Conservation (phyloP, 1,284 basidiomycete genomes). For the Malassezia furfur region DNA sequence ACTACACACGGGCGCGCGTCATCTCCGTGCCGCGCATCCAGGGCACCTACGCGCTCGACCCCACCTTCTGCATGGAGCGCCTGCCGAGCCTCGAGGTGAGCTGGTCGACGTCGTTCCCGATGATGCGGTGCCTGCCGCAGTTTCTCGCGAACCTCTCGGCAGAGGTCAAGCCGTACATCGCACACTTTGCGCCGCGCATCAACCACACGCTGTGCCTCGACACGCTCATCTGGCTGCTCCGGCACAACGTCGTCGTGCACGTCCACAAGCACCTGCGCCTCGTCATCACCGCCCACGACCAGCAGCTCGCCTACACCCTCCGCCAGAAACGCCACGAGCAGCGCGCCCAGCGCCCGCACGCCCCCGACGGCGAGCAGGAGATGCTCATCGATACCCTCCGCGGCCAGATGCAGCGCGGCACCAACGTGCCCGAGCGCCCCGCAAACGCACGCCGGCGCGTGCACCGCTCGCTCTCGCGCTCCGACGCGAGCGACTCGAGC, state of each 20-base stretch:
- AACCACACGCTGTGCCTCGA: conserved; percentile 59
- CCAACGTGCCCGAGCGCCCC: conserved; percentile 5
- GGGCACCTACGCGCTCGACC: conserved; percentile 62
- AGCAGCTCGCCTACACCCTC: conserved; percentile 51
- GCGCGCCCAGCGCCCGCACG: neutral
- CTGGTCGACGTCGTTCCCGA: conserved; percentile 63
- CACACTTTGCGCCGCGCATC: conserved; percentile 23
- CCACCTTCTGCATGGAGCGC: conserved; percentile 26
- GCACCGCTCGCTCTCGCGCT: neutral
- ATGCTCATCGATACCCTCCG: conserved; percentile 9
- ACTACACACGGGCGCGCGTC: conserved; percentile 76
- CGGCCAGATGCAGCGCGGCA: neutral
- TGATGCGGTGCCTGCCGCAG: conserved; percentile 58
- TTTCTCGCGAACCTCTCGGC: conserved; percentile 31
- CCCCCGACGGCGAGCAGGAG: conserved; percentile 4
- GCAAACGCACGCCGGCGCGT: neutral
- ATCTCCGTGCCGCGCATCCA: conserved; percentile 76
- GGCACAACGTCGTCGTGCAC: conserved; percentile 71
- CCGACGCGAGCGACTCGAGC: conserved; percentile 1
- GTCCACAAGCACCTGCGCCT: conserved; percentile 77
- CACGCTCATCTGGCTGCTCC: conserved; percentile 84
- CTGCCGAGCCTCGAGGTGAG: conserved; percentile 57
- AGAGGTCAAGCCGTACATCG: conserved; percentile 20
- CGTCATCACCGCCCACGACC: conserved; percentile 67
- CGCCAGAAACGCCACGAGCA: conserved; percentile 3